Evolutionary conservation across 306 rosid species (phyloP), one percentile per base, ranked within the genome.

Genomic region (Oemleria cerasiformis): DNA sequence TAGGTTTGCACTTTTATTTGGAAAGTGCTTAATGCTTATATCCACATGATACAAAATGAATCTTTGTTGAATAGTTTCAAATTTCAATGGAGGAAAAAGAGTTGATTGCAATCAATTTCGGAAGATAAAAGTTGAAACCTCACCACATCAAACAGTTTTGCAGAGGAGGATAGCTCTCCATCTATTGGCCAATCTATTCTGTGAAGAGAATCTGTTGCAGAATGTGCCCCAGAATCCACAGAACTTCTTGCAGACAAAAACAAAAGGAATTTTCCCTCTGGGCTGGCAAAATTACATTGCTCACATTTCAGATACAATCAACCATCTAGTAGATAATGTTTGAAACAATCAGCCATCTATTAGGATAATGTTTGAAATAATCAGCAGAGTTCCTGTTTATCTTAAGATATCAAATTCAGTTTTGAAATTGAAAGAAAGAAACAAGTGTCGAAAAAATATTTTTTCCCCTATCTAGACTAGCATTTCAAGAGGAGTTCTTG

Each of bases 141-240:
- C 80, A 92, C 96, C 50, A 90, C 81, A 58, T 90, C 91, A 72
- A 74, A 81, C 82, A 86, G 73, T 76, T 82, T 77, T 70, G 80
- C 51, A 72, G 80, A 75, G 42, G 84, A 82, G 71, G 45, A 64
- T 19, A 71, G 69, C 50, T 76, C 74, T 56, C 79, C 86, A 79
- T 88, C 83, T 5, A 71, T 59, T 67, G 91, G 86, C 98, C 95
- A 92, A 79, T 88, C 86, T 76, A 90, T 82, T 78, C 94, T 86
- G 83, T 92, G 96, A 82, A 92, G 91, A 51, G 98, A 92, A 73
- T 92, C 73, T 73, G 96, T 92, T 16, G 92, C 90, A 68, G 68
- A 73, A 75, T 90, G 98, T 72, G 88, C 88, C 55, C 98, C 96
- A 74, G 96, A 86, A 73, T 90, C 92, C 79, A 92, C 98, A 36